phyloP scores from a whole-genome alignment of 1,139 yeast species.

The Scheffersomyces quercinus region DNA sequence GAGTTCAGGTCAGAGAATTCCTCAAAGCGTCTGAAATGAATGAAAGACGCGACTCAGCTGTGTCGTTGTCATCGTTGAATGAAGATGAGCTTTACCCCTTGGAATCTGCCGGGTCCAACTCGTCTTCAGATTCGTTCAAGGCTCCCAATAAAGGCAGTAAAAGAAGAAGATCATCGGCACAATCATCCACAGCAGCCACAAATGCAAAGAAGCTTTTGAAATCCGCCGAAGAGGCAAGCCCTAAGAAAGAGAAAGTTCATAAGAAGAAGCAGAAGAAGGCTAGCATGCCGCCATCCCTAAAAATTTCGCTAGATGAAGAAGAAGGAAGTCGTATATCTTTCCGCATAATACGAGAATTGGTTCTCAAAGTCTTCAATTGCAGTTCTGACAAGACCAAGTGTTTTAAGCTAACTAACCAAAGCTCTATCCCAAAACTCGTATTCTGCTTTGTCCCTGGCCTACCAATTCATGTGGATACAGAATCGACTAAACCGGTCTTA shows the following conservation, averaged over 20 bases:
- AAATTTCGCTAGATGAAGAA: neutral
- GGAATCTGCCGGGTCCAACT: constrained; percentile 17
- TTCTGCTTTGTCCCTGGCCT: constrained; percentile 71
- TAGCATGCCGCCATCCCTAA: constrained; percentile 3
- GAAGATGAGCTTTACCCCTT: constrained; percentile 13
- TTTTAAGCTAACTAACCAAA: constrained; percentile 5
- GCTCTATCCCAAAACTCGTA: constrained; percentile 43
- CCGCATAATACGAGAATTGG: constrained; percentile 51
- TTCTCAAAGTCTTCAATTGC: constrained; percentile 23
- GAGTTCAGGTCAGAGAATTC: constrained; percentile 19
- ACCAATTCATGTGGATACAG: constrained; percentile 15
- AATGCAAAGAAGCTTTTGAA: neutral
- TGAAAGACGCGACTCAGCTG: constrained; percentile 25
- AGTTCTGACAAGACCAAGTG: constrained; percentile 4
- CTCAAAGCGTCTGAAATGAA: constrained; percentile 5
- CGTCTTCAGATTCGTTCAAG: constrained; percentile 6
- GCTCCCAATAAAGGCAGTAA: constrained; percentile 13
- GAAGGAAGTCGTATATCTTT: constrained; percentile 28
- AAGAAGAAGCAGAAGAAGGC: constrained; percentile 37
- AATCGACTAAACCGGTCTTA: neutral
- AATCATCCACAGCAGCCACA: constrained; percentile 16
- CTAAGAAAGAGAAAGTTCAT: constrained; percentile 32
- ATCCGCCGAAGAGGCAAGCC: constrained; percentile 6
- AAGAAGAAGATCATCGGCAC: constrained; percentile 48
- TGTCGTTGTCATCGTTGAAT: constrained; percentile 23